Evolutionary conservation across 106 monocot genomes (phyloP).

Genomic region (Narthecium ossifragum): DNA sequence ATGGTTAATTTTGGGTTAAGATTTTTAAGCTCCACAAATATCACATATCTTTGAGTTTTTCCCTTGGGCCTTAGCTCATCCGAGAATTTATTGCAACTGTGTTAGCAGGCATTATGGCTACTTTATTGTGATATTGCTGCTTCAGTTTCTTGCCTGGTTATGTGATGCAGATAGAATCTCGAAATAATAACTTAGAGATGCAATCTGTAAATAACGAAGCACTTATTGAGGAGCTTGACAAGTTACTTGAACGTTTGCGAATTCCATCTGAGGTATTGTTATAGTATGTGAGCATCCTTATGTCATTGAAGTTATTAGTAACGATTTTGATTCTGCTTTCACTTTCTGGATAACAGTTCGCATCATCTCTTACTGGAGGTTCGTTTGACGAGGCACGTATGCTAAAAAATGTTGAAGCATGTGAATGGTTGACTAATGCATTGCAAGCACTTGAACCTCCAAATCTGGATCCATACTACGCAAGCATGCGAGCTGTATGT

Average conservation of each 20-base stretch:
- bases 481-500: constrained; percentile 87
- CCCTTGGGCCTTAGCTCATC: no score
- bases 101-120: no score
- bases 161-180: constrained; percentile 86
- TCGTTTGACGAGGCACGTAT: constrained; percentile 93
- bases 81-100: no score
- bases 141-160: constrained; percentile 5
- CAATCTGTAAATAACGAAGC: constrained; percentile 74
- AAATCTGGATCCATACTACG: constrained; percentile 81
- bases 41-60: no score
- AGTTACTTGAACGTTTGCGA: constrained; percentile 75
- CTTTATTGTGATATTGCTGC: not conserved
- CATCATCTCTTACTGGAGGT: constrained; percentile 82
- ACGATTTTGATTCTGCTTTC: no score
- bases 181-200: constrained; percentile 94
- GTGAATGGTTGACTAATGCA: constrained; percentile 91
- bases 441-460: constrained; percentile 69
- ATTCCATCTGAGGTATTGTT: constrained; percentile 80
- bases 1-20: no score
- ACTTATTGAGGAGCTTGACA: constrained; percentile 90
- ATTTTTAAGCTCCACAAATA: no score
- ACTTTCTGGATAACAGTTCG: constrained; percentile 47
- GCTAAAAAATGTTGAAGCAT: constrained; percentile 95
- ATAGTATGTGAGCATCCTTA: not conserved
- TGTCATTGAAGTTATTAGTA: no score